These are phyloP conservation scores for Aureobasidium sp. DNA, from an alignment of 2,329 filamentous ascomycete genomes.

Conservation along the genomic window DNA sequence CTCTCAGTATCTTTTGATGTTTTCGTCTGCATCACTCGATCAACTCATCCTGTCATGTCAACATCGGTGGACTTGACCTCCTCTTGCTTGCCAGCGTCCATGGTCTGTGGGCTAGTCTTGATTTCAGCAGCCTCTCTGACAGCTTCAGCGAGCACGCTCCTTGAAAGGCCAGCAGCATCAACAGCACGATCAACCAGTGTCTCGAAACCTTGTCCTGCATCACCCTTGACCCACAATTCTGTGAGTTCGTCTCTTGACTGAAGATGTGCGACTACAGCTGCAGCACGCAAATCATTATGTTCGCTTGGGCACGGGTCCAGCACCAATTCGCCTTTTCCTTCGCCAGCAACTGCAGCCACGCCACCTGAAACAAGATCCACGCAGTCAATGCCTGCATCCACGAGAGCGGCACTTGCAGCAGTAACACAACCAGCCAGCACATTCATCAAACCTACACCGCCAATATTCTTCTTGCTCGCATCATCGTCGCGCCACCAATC, in stretches of 20 bases:
- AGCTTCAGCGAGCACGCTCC: conserved; percentile 55
- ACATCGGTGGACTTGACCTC: conserved; percentile 20
- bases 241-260: conserved; percentile 84
- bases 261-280: conserved; percentile 85
- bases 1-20: not conserved
- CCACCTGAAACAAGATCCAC: conserved; percentile 85
- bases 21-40: not conserved
- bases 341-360: conserved; percentile 56
- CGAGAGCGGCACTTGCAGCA: conserved; percentile 84
- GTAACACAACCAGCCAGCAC: conserved; percentile 88
- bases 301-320: conserved; percentile 79
- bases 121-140: conserved; percentile 49
- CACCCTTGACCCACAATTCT: conserved; percentile 87
- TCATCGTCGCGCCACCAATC: conserved; percentile 52
- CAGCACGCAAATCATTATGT: conserved; percentile 68
- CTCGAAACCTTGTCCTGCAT: conserved; percentile 43
- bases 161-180: conserved; percentile 52
- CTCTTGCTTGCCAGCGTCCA: not conserved
- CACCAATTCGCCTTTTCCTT: conserved; percentile 45
- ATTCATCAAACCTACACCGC: conserved; percentile 78
- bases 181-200: conserved; percentile 56
- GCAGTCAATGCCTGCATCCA: conserved; percentile 92
- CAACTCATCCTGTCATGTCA: conserved; percentile 26
- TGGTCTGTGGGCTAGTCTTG: conserved; percentile 22
- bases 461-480: conserved; percentile 32